Evolutionary conservation across 441 rosid species (phyloP).

Genomic region (Sinapis alba): DNA sequence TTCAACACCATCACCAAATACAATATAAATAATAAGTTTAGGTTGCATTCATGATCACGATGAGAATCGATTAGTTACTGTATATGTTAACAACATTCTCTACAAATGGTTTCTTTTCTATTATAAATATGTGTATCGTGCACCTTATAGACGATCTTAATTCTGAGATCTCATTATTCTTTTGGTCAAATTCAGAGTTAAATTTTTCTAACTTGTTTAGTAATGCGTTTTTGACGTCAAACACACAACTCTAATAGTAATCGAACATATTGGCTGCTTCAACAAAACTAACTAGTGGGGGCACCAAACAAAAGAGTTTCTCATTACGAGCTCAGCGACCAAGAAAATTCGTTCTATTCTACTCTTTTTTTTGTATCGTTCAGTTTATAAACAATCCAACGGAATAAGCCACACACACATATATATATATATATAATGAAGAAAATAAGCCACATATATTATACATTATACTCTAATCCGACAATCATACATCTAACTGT

Average conservation of each 20-base stretch:
- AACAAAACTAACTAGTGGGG: no score
- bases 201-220: background rate
- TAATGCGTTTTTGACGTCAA: background rate
- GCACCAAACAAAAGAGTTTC: no score
- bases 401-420: no score
- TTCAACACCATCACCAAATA: background rate
- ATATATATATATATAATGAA: no score
- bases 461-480: background rate
- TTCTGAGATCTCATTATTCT: background rate
- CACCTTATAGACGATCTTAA: background rate
- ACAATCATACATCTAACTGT: background rate
- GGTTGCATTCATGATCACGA: constrained; percentile 5
- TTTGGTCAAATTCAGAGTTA: background rate
- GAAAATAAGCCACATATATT: no score
- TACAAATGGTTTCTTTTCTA: background rate
- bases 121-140: background rate
- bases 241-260: background rate
- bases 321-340: background rate
- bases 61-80: constrained; percentile 10
- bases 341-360: background rate
- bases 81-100: background rate
- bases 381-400: background rate
- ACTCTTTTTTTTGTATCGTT: background rate
- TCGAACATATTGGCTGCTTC: background rate
- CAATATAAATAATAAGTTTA: no score